Base-by-base conservation (phyloP, 441 rosid species). In the Mallotus japonicus region DNA sequence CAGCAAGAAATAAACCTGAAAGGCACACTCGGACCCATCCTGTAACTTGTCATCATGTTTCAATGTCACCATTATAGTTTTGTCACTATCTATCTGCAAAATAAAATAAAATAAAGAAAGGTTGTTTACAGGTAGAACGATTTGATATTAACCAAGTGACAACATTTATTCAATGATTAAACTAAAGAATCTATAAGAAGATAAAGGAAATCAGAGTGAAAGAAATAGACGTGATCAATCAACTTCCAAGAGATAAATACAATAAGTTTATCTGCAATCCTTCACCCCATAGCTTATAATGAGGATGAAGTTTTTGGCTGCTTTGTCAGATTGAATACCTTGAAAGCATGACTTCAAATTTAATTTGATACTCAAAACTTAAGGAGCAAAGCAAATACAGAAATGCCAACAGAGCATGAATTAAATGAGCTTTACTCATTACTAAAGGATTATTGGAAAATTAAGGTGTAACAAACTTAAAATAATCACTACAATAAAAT, bases 1-100 rank as follows among this genome's bases (percentile, higher is more conserved):
- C 44, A 14, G 34, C 58, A 74, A 75, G 77, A 69, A 70, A 34
- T 44, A 46, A 75, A 94, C 99, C 99, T 96, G 99, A 84, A 96
- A 92, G 80, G 92, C 85, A 85, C 92, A 88, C 83, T 92, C 97
- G 13, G 93, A 84, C 61, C 98, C 99, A 83, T 96, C 99, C 78
- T 88, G 98, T 78, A 96, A 81, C 80, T 94, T 94, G 77, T 96
- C 98, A 79, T 96, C 99, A 80, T 96, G 98, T 83, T 96, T 96
- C 80, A 96, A 80, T 28, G 96, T 88, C 78, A 96, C 99, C 96
- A 94, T 80, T 40, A 96, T 76, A 75, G 97, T 86, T 89, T 96
- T 94, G 88, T 94, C 97, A 79, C 98, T 94, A 78, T 96, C 99
- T 83, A 92, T 92, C 98, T 96, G 98, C 83, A 88, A 8, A 11